Evolutionary conservation across 768 basidiomycete species (phyloP), one percentile per base, ranked within the genome.

Genomic region (Holtermanniella nyarrowii): DNA sequence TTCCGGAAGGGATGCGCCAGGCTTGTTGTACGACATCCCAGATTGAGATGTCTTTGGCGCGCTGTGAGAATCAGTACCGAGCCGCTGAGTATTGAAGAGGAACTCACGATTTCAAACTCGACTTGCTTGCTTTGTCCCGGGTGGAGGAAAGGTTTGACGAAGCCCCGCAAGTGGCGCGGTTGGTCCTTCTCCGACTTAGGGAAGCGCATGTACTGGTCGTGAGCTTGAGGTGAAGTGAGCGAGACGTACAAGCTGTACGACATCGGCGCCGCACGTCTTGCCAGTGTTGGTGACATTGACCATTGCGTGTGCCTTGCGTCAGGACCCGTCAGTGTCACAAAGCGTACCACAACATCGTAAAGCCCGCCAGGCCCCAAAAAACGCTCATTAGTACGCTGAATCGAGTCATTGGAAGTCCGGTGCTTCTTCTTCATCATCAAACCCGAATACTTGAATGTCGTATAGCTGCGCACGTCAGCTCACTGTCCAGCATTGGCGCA

Each of bases 11-110:
- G 57, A 78, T 79, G 55, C 74, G 74, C 86, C 88, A 89, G 2
- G 83, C 80, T 68, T 89, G 87, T 22, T 83, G 74, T 10, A 70
- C 77, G 1, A 77, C 78, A 67, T 88, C 84, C 88, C 86, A 88
- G 49, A 85, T 76, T 4, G 65, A 49, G 23, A 70, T 42, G 48
- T 70, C 68, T 48, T 70, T 70, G 57, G 64, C 64, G 14, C 65
- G 41, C 65, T 67, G 43, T 22, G 42, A 10, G 18, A 21, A 4
- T 16, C 56, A 51, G 55, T 53, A 49, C 20, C 24, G 22, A 45
- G 27, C 39, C 39, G 25, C 14, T 23, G 21, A 20, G 16, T 24
- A 23, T 26, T 26, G 21, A 14, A 31, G 27, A 22, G 7, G 42
- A 25, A 54, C 65, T 54, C 46, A 67, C 65, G 5, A 72, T 40